Percentiles rank a stretch among this genome's conserved stretches.
These are phyloP conservation scores for Leccinum arenicola DNA, from an alignment of 768 basidiomycete genomes.

Conservation along the genomic window DNA sequence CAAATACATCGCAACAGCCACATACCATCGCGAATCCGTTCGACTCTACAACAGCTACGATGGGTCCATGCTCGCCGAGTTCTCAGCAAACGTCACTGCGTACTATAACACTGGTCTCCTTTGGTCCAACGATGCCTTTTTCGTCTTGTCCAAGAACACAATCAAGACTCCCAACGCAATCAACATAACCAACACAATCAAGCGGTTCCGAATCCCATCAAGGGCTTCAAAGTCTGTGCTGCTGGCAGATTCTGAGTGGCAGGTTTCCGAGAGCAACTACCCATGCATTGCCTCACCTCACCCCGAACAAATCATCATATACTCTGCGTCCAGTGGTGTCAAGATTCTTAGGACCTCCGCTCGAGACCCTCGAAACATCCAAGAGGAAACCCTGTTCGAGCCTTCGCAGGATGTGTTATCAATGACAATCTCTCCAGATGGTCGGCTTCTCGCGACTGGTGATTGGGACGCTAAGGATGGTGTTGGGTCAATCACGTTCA, in stretches of 20 bases:
- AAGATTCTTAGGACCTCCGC: background rate
- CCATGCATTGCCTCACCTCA: constrained; percentile 9
- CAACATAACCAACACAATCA: background rate
- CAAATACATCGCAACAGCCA: constrained; percentile 9
- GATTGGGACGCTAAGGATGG: constrained; percentile 2
- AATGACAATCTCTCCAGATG: constrained; percentile 5
- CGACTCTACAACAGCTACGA: constrained; percentile 6
- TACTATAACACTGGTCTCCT: constrained; percentile 16
- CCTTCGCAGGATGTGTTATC: constrained; percentile 5
- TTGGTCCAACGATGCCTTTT: constrained; percentile 2
- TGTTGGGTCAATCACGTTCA: background rate
- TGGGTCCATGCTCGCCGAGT: background rate
- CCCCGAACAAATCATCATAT: background rate
- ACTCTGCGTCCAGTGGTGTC: constrained; percentile 1
- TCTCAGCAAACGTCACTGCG: constrained; percentile 4
- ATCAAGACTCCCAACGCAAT: background rate
- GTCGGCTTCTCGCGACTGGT: constrained; percentile 1
- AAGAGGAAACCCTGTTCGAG: background rate
- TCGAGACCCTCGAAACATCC: background rate
- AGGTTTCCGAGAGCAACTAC: constrained; percentile 1
- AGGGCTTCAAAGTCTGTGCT: background rate
- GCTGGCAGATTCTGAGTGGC: background rate
- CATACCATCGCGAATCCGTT: constrained; percentile 4
- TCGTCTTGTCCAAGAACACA: constrained; percentile 2
- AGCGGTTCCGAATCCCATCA: background rate